These are phyloP conservation scores for Neurospora pannonica DNA, from an alignment of 495 filamentous ascomycete genomes.

Conservation along the genomic window DNA sequence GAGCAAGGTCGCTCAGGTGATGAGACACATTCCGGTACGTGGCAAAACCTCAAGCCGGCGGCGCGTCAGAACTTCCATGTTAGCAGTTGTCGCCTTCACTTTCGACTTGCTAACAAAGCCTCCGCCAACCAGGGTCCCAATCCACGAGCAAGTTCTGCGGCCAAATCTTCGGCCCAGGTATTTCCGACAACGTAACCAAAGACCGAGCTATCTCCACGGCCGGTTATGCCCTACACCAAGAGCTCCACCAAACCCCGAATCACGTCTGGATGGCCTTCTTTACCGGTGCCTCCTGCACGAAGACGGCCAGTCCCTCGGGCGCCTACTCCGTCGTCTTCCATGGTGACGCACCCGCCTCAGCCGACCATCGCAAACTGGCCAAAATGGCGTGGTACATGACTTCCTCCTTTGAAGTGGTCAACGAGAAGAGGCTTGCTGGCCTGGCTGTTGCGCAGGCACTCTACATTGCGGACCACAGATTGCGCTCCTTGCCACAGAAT, in stretches of 20 bases:
- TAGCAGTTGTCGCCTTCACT: background rate
- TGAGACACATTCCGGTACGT: too few species aligned
- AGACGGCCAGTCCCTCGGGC: background rate
- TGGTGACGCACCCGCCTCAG: too few species aligned
- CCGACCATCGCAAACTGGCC: background rate
- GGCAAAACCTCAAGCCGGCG: too few species aligned
- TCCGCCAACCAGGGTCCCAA: background rate
- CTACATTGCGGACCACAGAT: background rate
- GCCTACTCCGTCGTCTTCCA: background rate
- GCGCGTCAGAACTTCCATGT: too few species aligned
- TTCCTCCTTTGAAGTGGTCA: background rate
- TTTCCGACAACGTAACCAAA: background rate
- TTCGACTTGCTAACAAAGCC: background rate
- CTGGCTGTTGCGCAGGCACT: background rate
- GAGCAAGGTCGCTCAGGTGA: too few species aligned
- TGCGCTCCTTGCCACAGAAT: background rate
- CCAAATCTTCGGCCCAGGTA: background rate
- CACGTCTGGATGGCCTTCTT: background rate
- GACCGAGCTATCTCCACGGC: background rate
- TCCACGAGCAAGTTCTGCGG: background rate
- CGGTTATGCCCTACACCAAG: background rate
- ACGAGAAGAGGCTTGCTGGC: background rate
- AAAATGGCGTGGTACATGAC: background rate
- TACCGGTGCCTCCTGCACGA: background rate
- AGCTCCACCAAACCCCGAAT: background rate